These are phyloP conservation scores for Salvia rosmarinus DNA, from an alignment of 257 asterid genomes.

Conservation along the genomic window DNA sequence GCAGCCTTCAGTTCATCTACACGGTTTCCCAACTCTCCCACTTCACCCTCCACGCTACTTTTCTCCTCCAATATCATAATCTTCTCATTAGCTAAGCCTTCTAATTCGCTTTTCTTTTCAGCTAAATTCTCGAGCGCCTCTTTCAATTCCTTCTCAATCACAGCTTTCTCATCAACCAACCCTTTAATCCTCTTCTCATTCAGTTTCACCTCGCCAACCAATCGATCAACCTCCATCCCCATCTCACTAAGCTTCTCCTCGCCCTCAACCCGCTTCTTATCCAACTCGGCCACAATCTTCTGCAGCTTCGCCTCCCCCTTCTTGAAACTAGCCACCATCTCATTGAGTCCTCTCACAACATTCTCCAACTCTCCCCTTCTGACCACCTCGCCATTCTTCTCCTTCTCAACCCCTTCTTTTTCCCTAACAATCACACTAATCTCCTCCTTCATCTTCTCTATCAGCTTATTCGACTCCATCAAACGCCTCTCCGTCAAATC, in stretches of 20 bases:
- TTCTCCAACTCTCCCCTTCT: conserved; percentile 56
- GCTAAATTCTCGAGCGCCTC: conserved; percentile 44
- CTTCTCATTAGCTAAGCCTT: conserved; percentile 51
- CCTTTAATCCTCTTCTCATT: conserved; percentile 43
- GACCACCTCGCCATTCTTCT: conserved; percentile 42
- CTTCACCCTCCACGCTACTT: conserved; percentile 41
- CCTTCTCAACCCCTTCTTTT: conserved; percentile 54
- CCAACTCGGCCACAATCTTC: conserved; percentile 52
- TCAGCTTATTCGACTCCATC: conserved; percentile 37
- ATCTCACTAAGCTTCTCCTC: conserved; percentile 57
- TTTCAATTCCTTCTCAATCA: conserved; percentile 47
- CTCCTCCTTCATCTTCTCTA: conserved; percentile 47
- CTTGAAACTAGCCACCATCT: conserved; percentile 44
- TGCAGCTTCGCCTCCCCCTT: conserved; percentile 50
- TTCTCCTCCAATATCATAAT: conserved; percentile 46
- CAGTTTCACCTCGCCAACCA: conserved; percentile 50
- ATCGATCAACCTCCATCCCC: conserved; percentile 47
- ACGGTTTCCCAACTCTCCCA: conserved; percentile 48
- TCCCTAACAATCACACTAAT: conserved; percentile 42
- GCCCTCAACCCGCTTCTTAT: conserved; percentile 52
- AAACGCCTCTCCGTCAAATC: conserved; percentile 45
- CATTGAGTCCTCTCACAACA: conserved; percentile 47
- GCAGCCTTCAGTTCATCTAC: conserved; percentile 43
- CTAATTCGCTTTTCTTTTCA: conserved; percentile 40
- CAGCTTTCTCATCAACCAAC: conserved; percentile 52